These are phyloP conservation scores for Amaranthus cruentus DNA, from an alignment of 148 eudicot species.

Conservation along the genomic window DNA sequence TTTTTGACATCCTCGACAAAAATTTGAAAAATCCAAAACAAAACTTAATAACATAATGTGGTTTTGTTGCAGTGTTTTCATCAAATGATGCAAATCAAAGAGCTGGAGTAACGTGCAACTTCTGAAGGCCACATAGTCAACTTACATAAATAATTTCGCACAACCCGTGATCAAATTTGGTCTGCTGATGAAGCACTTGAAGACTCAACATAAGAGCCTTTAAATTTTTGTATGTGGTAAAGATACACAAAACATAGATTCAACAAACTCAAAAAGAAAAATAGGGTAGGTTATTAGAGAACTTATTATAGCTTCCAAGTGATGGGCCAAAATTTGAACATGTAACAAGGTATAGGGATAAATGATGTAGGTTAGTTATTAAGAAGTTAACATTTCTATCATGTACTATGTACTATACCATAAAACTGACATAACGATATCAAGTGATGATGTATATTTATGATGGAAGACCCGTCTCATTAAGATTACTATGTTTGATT, in stretches of 20 bases:
- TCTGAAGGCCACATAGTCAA: background rate
- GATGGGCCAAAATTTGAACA: background rate
- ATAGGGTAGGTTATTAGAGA: background rate
- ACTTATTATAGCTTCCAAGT: constrained; percentile 7
- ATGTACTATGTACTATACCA: constrained; percentile 6
- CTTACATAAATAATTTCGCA: constrained; percentile 2
- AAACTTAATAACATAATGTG: too few species aligned
- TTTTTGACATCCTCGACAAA: background rate
- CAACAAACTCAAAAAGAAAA: background rate
- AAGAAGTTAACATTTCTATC: background rate
- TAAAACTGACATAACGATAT: background rate
- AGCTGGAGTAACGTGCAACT: background rate
- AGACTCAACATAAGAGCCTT: background rate
- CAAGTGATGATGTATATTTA: constrained; percentile 6
- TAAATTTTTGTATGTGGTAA: background rate
- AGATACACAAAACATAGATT: background rate
- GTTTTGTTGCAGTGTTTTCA: constrained; percentile 7
- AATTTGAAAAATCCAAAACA: too few species aligned
- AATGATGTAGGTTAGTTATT: background rate
- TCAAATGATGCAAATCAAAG: constrained; percentile 12
- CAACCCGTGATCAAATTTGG: background rate
- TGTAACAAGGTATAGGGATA: background rate
- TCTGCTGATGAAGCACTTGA: constrained; percentile 12
- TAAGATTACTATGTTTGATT: too few species aligned
- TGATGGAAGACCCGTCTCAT: background rate